Base-by-base conservation (phyloP, 78 protist species). In the Protostelium mycophagum region DNA sequence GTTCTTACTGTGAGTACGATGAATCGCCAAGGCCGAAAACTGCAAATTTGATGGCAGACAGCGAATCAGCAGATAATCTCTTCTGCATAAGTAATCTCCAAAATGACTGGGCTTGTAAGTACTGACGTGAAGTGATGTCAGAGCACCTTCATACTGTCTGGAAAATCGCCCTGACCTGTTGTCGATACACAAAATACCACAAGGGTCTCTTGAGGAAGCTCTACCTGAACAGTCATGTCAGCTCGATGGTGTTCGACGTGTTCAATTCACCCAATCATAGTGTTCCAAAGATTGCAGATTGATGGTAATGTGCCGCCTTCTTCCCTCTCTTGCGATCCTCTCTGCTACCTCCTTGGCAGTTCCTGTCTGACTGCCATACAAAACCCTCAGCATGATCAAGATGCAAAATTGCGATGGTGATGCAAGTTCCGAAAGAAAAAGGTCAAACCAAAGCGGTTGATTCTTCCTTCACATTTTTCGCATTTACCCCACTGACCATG, bases 151-250 rank as follows among this genome's bases (percentile, higher is more conserved):
- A 93, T 93, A 10, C 91, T 36, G 38, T 93, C 95, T n/a, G 95
- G 95, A 37, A 93, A 91, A n/a, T 93, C 95, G 23, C 95, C 95
- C 88, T 93, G 95, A 63, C 95, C 95, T 28, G 90, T 63, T 0
- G 95, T 93, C 10, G 95, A 93, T 1, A 93, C 83, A 16, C 88
- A 91, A 85, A 93, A 93, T 28, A 93, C 23, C 0, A 93, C 87
- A 0, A 88, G n/a, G 28, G 38, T 90, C 73, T 93, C 95, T 0
- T 28, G 28, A 29, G 95, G 95, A 51, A 93, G 88, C 36, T 39
- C n/a, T 0, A 0, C 38, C 31, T 86, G 83, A 23, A 16, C n/a
- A n/a, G n/a, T n/a, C n/a, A n/a, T n/a, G n/a, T n/a, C n/a, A n/a
- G n/a, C n/a, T n/a, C n/a, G n/a, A n/a, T n/a, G n/a, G n/a, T n/a